Conservation (phyloP, 257 asterid genomes). For the Jacaranda mimosifolia region DNA sequence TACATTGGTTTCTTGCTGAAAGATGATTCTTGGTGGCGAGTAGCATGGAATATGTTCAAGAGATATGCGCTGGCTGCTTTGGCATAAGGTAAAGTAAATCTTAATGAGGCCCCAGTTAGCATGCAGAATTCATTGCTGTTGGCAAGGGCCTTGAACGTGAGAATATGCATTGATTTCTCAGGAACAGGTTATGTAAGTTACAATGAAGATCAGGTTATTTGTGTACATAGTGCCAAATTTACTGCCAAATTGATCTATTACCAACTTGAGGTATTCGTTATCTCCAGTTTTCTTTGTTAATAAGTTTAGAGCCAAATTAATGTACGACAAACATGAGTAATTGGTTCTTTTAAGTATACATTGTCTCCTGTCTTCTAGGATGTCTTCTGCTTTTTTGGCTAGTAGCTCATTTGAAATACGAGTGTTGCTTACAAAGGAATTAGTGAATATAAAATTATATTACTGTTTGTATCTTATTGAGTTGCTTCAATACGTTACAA, state of each 20-base stretch:
- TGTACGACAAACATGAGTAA: not conserved
- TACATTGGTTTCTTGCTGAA: not conserved
- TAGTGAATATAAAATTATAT: too few species aligned
- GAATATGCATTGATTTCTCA: conserved; percentile 11
- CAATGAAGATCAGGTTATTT: not conserved
- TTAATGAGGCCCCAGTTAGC: not conserved
- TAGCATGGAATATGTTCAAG: conserved; percentile 6
- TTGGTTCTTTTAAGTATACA: not conserved
- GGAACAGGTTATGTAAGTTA: conserved; percentile 4
- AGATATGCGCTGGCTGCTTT: not conserved
- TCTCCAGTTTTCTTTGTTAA: too few species aligned
- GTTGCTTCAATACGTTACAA: too few species aligned
- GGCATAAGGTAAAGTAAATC: not conserved
- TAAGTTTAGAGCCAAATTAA: too few species aligned
- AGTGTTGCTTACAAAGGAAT: not conserved
- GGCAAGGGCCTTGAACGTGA: conserved; percentile 10
- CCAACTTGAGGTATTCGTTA: not conserved
- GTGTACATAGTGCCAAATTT: conserved; percentile 3
- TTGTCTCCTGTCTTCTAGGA: too few species aligned
- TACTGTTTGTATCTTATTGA: too few species aligned
- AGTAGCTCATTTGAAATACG: not conserved
- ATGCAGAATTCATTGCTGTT: not conserved
- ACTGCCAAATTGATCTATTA: not conserved
- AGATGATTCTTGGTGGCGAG: conserved; percentile 12
- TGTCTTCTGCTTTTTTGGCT: not conserved